These are phyloP conservation scores for Sporobolomyces phaffii DNA, from an alignment of 768 basidiomycete genomes.

Conservation along the genomic window DNA sequence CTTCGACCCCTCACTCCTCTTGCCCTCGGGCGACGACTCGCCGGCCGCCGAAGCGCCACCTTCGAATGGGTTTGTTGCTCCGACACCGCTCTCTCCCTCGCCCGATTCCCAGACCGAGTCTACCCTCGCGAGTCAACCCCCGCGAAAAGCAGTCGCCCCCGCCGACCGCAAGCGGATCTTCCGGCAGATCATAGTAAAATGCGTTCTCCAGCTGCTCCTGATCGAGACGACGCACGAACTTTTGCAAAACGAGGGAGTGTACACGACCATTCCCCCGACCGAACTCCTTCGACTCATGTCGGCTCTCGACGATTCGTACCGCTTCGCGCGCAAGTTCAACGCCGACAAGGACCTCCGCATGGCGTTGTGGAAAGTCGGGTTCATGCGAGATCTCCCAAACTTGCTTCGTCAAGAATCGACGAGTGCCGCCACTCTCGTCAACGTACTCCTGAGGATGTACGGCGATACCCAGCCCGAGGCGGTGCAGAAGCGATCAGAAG, in stretches of 20 bases:
- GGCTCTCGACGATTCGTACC: slow-evolving; percentile 92
- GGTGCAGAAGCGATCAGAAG: slow-evolving; percentile 53
- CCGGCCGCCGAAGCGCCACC: slow-evolving; percentile 26
- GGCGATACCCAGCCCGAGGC: slow-evolving; percentile 82
- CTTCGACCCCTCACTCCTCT: slow-evolving; percentile 82
- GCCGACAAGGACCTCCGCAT: slow-evolving; percentile 96
- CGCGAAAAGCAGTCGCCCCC: slow-evolving; percentile 14
- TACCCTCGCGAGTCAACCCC: not conserved
- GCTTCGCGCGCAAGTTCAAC: slow-evolving; percentile 94
- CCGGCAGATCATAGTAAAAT: slow-evolving; percentile 99
- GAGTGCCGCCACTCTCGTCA: slow-evolving; percentile 88
- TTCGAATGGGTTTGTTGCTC: slow-evolving; percentile 47
- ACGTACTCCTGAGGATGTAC: slow-evolving; percentile 87
- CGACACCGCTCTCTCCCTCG: slow-evolving; percentile 72
- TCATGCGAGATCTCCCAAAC: slow-evolving; percentile 99
- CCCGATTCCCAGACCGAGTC: slow-evolving; percentile 34
- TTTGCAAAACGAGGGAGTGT: slow-evolving; percentile 83
- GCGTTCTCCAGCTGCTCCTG: slow-evolving; percentile 87
- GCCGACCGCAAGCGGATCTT: slow-evolving; percentile 54
- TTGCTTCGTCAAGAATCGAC: slow-evolving; percentile 96
- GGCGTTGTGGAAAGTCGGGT: slow-evolving; percentile 98
- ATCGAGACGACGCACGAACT: slow-evolving; percentile 97
- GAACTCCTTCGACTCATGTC: slow-evolving; percentile 90
- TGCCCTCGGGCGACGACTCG: slow-evolving; percentile 56
- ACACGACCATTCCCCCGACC: slow-evolving; percentile 85